Evolutionary conservation across 805 yeast species (phyloP).

Genomic region (Torulaspora indica): DNA sequence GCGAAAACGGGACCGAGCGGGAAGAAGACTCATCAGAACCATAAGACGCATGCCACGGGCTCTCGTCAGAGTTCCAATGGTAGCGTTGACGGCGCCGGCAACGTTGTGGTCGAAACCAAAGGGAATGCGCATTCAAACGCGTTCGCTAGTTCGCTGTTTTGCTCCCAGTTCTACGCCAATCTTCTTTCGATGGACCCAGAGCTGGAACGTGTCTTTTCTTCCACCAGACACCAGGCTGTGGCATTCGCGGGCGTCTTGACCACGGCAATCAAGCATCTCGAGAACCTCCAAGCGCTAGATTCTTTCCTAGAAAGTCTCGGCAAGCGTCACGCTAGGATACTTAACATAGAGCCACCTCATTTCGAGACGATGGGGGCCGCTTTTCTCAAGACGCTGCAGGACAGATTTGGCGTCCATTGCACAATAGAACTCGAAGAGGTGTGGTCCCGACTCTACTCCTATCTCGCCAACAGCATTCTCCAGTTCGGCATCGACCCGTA

Average conservation of each 20-base stretch:
- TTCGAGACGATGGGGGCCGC: slow-evolving; percentile 74
- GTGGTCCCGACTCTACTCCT: slow-evolving; percentile 68
- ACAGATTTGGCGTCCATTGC: slow-evolving; percentile 51
- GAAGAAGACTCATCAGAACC: background rate
- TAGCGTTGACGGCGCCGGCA: slow-evolving; percentile 4
- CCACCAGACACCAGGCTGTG: slow-evolving; percentile 71
- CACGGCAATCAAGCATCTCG: slow-evolving; percentile 60
- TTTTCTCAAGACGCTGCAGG: slow-evolving; percentile 60
- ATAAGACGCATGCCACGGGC: background rate
- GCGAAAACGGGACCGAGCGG: slow-evolving; percentile 4
- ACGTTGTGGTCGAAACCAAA: slow-evolving; percentile 8
- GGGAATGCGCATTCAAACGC: slow-evolving; percentile 16
- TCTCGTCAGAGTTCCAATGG: slow-evolving; percentile 1
- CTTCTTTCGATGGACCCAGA: slow-evolving; percentile 55
- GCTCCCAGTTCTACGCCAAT: slow-evolving; percentile 72
- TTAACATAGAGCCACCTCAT: slow-evolving; percentile 65
- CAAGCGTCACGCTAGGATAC: slow-evolving; percentile 67
- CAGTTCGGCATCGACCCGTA: slow-evolving; percentile 46
- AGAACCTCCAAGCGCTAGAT: slow-evolving; percentile 52
- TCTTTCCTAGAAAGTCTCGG: slow-evolving; percentile 61
- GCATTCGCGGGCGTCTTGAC: slow-evolving; percentile 76
- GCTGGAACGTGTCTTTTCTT: slow-evolving; percentile 63
- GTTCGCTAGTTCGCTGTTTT: slow-evolving; percentile 57
- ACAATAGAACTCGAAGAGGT: slow-evolving; percentile 58
- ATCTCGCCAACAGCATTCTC: slow-evolving; percentile 60